phyloP scores from a whole-genome alignment of 257 asterid species.

The Voacanga thouarsii region DNA sequence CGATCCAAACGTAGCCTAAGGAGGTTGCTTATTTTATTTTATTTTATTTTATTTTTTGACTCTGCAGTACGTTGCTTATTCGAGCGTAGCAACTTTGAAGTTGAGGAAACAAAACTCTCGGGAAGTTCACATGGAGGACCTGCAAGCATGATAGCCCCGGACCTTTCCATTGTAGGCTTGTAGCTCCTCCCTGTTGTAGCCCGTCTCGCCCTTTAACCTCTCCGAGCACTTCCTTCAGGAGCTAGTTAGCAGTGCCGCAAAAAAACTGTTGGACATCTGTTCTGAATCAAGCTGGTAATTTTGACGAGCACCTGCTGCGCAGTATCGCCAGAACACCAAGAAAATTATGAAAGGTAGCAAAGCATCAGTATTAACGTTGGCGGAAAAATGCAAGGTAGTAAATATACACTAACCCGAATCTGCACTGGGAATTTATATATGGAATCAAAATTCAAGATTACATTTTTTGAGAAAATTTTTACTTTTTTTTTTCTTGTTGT shows the following conservation, averaged over 20 bases:
- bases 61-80: too few relatives aligned
- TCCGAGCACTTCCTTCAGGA: not conserved
- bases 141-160: not conserved
- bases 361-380: constrained; percentile 45
- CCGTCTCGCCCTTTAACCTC: not conserved
- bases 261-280: not conserved
- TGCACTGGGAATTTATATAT: not conserved
- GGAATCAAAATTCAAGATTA: not conserved
- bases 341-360: constrained; percentile 46
- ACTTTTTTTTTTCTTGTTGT: constrained; percentile 17
- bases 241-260: too few relatives aligned
- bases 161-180: not conserved
- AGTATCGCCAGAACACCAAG: not conserved
- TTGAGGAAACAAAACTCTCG: not conserved
- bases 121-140: not conserved
- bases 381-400: constrained; percentile 80
- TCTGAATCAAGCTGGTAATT: constrained; percentile 1
- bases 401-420: too few relatives aligned
- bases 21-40: too few relatives aligned
- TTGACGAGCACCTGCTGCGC: constrained; percentile 30
- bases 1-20: too few relatives aligned
- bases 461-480: not conserved
- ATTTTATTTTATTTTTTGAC: too few relatives aligned
- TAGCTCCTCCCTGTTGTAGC: not conserved
- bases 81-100: too few relatives aligned